phyloP scores from a whole-genome alignment of 2,329 filamentous ascomycete genomes.

The Phaeosphaeriaceae sp. region DNA sequence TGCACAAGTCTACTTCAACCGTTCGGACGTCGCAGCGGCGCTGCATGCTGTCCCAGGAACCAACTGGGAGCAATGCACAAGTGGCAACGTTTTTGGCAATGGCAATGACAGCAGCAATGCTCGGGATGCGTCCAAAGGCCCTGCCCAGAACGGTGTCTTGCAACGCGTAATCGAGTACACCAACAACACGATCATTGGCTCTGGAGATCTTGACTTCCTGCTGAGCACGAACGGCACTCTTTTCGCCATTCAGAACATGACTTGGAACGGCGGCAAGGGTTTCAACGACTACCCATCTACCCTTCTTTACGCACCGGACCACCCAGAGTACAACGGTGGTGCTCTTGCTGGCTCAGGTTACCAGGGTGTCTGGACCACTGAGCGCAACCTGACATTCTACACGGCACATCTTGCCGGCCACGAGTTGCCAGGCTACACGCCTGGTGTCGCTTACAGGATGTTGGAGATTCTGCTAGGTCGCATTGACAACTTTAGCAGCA shows the following conservation, averaged over 20 bases:
- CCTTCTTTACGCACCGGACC: constrained; percentile 54
- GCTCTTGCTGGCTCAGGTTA: constrained; percentile 50
- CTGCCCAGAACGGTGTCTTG: constrained; percentile 52
- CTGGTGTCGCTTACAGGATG: constrained; percentile 51
- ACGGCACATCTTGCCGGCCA: constrained; percentile 52
- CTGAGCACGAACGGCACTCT: constrained; percentile 61
- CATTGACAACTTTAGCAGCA: constrained; percentile 46
- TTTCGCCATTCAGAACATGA: constrained; percentile 62
- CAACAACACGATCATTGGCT: constrained; percentile 60
- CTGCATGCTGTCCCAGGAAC: constrained; percentile 56
- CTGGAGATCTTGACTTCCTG: constrained; percentile 57
- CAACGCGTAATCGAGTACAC: constrained; percentile 59
- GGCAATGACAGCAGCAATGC: constrained; percentile 27
- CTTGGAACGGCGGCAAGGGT: constrained; percentile 59
- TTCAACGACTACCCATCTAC: constrained; percentile 52
- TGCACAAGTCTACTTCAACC: constrained; percentile 58
- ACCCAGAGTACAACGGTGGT: constrained; percentile 51
- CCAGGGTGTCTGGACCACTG: constrained; percentile 51
- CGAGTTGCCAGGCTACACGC: constrained; percentile 53
- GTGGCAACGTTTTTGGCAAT: constrained; percentile 52
- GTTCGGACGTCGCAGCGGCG: constrained; percentile 58
- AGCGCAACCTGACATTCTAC: constrained; percentile 57
- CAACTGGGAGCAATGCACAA: constrained; percentile 52
- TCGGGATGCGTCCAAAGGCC: constrained; percentile 47
- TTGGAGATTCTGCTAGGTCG: constrained; percentile 53